A percentile compares a stretch with the other conserved stretches of the same genome.
Conservation (phyloP, 305 asterid species). For the Fraxinus sp. region DNA sequence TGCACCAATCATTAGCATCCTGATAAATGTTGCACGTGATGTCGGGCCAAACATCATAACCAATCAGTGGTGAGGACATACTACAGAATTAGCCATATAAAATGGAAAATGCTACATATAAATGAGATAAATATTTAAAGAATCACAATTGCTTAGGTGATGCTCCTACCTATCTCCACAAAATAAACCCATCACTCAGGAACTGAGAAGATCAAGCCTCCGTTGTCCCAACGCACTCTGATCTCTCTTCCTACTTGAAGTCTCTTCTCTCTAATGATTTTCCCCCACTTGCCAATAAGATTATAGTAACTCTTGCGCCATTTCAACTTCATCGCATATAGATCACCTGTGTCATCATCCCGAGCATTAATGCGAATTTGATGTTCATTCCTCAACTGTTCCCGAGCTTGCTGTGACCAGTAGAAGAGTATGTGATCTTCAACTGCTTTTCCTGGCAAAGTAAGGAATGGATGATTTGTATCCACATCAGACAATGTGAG, state of each 20-base stretch:
- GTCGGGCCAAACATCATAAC: slow-evolving; percentile 26
- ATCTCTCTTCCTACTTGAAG: slow-evolving; percentile 71
- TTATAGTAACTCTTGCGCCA: slow-evolving; percentile 72
- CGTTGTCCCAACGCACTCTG: slow-evolving; percentile 64
- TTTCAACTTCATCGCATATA: slow-evolving; percentile 66
- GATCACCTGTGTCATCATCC: slow-evolving; percentile 69
- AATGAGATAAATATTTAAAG: slow-evolving; percentile 11
- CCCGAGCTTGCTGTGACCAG: slow-evolving; percentile 65
- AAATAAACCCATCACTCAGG: slow-evolving; percentile 40
- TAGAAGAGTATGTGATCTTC: slow-evolving; percentile 70
- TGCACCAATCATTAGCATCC: slow-evolving; percentile 8
- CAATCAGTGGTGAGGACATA: slow-evolving; percentile 14
- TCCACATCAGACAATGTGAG: slow-evolving; percentile 78
- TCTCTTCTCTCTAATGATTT: slow-evolving; percentile 68
- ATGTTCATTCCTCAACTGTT: slow-evolving; percentile 66
- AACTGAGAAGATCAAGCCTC: slow-evolving; percentile 71
- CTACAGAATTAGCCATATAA: slow-evolving; percentile 9
- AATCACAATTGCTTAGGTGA: slow-evolving; percentile 13
- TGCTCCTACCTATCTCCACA: slow-evolving; percentile 31
- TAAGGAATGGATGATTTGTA: slow-evolving; percentile 76
- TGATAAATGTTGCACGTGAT: slow-evolving; percentile 13
- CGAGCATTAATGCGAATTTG: slow-evolving; percentile 74
- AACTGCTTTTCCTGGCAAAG: slow-evolving; percentile 75
- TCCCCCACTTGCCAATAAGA: slow-evolving; percentile 82
- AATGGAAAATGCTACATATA: background rate